These are phyloP conservation scores for Pseudogymnoascus sp. DNA, from an alignment of 2,329 filamentous ascomycete species.

Conservation along the genomic window DNA sequence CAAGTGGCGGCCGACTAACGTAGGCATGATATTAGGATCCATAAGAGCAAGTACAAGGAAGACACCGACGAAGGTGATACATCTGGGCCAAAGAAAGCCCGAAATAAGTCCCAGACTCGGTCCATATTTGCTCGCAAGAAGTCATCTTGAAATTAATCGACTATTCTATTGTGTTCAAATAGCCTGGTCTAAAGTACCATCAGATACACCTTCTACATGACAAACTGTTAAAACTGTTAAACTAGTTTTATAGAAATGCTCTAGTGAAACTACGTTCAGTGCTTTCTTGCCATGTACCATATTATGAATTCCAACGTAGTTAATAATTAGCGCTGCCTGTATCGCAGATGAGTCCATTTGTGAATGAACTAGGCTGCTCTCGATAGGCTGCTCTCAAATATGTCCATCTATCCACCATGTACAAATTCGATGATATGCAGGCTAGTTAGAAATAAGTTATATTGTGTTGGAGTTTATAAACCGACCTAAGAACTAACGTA, in stretches of 20 bases:
- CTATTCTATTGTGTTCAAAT: not conserved
- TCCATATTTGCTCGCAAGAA: conserved; percentile 56
- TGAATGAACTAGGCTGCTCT: too few species aligned
- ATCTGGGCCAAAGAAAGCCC: conserved; percentile 48
- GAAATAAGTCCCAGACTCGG: conserved; percentile 69
- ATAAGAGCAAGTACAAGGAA: conserved; percentile 88
- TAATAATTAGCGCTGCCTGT: too few species aligned
- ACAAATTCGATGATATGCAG: too few species aligned
- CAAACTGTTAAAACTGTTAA: not conserved
- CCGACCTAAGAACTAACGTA: too few species aligned
- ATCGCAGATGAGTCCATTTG: too few species aligned
- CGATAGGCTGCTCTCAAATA: too few species aligned
- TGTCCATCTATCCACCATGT: too few species aligned
- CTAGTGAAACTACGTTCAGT: too few species aligned
- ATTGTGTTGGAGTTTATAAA: too few species aligned
- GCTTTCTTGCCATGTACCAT: too few species aligned
- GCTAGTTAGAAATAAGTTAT: too few species aligned
- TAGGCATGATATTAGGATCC: conserved; percentile 58
- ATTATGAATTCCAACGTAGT: too few species aligned
- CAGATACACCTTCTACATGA: not conserved
- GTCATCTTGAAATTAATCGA: conserved; percentile 3
- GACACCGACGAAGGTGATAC: conserved; percentile 34
- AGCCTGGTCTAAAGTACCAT: not conserved
- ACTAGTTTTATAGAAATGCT: not conserved
- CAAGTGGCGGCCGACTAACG: conserved; percentile 14